Conservation (phyloP, 2,329 filamentous ascomycete genomes). For the Lachnellula cervina region DNA sequence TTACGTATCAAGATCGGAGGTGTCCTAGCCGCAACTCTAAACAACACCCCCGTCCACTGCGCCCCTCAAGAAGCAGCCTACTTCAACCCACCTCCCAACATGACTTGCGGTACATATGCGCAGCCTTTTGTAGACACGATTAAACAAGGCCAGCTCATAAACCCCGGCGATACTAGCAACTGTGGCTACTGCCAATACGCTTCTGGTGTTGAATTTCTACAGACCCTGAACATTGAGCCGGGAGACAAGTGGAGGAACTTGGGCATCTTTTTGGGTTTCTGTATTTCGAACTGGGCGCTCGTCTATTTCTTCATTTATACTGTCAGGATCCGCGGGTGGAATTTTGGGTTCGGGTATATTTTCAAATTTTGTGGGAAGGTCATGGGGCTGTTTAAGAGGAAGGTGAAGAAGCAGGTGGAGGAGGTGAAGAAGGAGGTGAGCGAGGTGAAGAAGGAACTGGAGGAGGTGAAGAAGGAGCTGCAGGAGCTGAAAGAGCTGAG, state of each 20-base stretch:
- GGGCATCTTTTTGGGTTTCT: conserved; percentile 68
- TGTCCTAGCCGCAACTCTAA: conserved; percentile 59
- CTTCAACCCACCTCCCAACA: conserved; percentile 60
- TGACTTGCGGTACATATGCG: conserved; percentile 63
- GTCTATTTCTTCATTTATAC: conserved; percentile 77
- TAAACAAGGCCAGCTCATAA: conserved; percentile 56
- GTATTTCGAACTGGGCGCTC: conserved; percentile 63
- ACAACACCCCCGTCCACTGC: conserved; percentile 46
- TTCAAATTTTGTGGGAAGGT: conserved; percentile 45
- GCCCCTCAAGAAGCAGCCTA: conserved; percentile 49
- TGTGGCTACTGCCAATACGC: conserved; percentile 69
- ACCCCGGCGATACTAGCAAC: conserved; percentile 50
- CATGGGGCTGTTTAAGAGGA: conserved; percentile 27
- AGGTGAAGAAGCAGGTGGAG: conserved; percentile 6
- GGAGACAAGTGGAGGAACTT: conserved; percentile 67
- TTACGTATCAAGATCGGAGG: conserved; percentile 50
- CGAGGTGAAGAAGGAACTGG: too few relatives aligned
- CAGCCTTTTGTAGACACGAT: conserved; percentile 47
- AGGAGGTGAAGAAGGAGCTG: too few relatives aligned
- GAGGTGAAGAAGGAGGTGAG: too few relatives aligned
- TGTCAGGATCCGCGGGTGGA: conserved; percentile 65
- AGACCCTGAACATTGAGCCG: conserved; percentile 45
- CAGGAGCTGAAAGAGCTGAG: too few relatives aligned
- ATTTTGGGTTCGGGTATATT: conserved; percentile 59
- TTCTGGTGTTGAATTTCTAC: conserved; percentile 59